These are phyloP conservation scores for Trichocomaceae sp. DNA, from an alignment of 2,329 filamentous ascomycete species.

Conservation along the genomic window DNA sequence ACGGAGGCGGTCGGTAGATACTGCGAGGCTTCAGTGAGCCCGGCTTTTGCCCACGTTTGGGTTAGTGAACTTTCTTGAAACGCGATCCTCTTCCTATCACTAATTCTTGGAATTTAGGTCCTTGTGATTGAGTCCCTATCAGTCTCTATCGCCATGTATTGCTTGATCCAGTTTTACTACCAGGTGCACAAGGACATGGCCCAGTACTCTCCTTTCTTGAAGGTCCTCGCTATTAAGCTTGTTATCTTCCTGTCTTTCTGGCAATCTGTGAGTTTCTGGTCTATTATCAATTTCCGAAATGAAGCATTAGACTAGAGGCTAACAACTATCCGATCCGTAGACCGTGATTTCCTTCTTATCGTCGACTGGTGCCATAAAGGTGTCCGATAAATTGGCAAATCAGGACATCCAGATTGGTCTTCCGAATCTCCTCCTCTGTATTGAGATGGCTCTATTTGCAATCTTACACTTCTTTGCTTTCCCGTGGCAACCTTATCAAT, in stretches of 20 bases:
- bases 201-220: conserved; percentile 66
- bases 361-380: conserved; percentile 56
- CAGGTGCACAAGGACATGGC: conserved; percentile 64
- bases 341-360: conserved; percentile 57
- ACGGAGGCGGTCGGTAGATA: conserved; percentile 64
- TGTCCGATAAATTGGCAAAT: conserved; percentile 57
- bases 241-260: conserved; percentile 90
- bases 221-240: conserved; percentile 79
- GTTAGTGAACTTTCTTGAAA: conserved; percentile 35
- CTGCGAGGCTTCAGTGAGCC: conserved; percentile 71
- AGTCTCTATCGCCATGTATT: conserved; percentile 81
- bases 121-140: conserved; percentile 63
- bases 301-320: not conserved
- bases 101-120: conserved; percentile 37
- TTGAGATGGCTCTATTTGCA: conserved; percentile 79
- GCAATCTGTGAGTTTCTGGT: conserved; percentile 51
- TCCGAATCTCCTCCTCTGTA: conserved; percentile 67
- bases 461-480: conserved; percentile 78
- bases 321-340: conserved; percentile 21
- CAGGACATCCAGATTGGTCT: conserved; percentile 77
- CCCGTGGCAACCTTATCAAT: conserved; percentile 63
- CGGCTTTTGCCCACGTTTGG: conserved; percentile 79
- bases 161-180: conserved; percentile 77
- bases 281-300: not conserved
- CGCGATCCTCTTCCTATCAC: not conserved